phyloP scores from a whole-genome alignment of 164 flowering plant genomes.

The Taxillus chinensis region DNA sequence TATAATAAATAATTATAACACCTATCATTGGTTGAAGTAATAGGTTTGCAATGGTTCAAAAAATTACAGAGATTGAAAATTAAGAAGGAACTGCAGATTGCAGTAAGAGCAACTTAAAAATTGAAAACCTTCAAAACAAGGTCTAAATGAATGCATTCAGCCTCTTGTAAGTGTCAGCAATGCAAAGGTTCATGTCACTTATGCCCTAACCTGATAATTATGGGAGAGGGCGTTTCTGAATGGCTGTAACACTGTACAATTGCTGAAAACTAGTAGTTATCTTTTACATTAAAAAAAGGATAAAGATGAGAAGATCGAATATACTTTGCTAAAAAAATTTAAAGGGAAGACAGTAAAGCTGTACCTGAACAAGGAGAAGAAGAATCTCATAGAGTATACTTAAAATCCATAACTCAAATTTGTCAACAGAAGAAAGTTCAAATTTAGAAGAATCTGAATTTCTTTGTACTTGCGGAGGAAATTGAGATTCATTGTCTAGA shows the following conservation, averaged over 20 bases:
- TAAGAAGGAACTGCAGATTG: no score
- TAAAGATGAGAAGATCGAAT: neutral
- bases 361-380: conserved; percentile 92
- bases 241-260: no score
- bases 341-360: neutral
- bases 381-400: conserved; percentile 79
- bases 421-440: conserved; percentile 39
- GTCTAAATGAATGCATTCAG: no score
- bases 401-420: conserved; percentile 86
- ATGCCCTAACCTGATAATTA: neutral
- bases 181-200: neutral
- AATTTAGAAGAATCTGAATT: conserved; percentile 25
- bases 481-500: conserved; percentile 38
- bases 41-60: no score
- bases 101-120: no score
- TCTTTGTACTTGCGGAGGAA: conserved; percentile 24
- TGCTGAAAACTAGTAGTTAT: neutral
- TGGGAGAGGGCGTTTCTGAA: no score
- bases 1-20: no score
- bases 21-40: no score
- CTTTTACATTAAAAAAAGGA: neutral
- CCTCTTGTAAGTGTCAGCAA: neutral
- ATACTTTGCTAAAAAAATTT: neutral
- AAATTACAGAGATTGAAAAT: no score
- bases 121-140: no score